Evolutionary conservation across 2,329 filamentous ascomycete species (phyloP).

Genomic region (Microdochium paspali): DNA sequence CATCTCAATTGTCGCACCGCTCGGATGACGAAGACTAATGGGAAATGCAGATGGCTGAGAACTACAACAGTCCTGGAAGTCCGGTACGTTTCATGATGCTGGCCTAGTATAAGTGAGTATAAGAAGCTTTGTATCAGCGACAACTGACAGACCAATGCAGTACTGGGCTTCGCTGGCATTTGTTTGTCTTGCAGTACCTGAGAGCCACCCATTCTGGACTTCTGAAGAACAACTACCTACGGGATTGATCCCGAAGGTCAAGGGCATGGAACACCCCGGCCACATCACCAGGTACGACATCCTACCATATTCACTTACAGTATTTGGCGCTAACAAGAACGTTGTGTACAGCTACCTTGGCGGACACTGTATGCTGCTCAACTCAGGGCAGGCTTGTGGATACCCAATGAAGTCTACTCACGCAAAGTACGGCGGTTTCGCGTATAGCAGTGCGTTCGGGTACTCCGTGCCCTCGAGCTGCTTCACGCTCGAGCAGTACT

Average conservation of each 20-base stretch:
- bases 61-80: slow-evolving; percentile 71
- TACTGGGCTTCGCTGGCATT: slow-evolving; percentile 78
- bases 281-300: slow-evolving; percentile 52
- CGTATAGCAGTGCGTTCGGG: slow-evolving; percentile 66
- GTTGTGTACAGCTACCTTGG: slow-evolving; percentile 42
- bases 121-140: background rate
- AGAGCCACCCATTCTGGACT: slow-evolving; percentile 67
- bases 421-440: slow-evolving; percentile 73
- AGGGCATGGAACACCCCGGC: slow-evolving; percentile 55
- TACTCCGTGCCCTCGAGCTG: slow-evolving; percentile 71
- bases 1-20: background rate
- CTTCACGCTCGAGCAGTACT: slow-evolving; percentile 68
- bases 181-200: slow-evolving; percentile 61
- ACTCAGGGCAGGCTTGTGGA: slow-evolving; percentile 70
- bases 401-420: slow-evolving; percentile 76
- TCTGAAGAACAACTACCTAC: slow-evolving; percentile 53
- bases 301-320: background rate
- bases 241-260: slow-evolving; percentile 45
- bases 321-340: background rate
- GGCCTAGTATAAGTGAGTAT: background rate
- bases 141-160: slow-evolving; percentile 24
- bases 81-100: slow-evolving; percentile 27
- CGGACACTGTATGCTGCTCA: slow-evolving; percentile 68
- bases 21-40: background rate
- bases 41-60: slow-evolving; percentile 55